phyloP scores from a whole-genome alignment of 129 eudicot genomes.

The Flaveria bidentis region DNA sequence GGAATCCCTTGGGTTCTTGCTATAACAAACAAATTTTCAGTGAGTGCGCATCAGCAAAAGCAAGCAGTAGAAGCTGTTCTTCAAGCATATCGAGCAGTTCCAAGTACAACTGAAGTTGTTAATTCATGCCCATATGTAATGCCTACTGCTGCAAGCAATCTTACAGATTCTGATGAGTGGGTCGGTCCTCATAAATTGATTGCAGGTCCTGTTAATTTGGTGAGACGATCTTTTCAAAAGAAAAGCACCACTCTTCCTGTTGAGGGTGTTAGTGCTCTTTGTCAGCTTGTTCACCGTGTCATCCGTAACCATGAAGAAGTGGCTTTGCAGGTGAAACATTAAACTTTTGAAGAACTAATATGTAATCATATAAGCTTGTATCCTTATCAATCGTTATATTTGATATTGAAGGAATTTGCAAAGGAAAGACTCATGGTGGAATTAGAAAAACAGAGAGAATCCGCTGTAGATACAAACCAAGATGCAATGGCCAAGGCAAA shows the following conservation, averaged over 20 bases:
- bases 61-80: slow-evolving; percentile 69
- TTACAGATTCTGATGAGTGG: slow-evolving; percentile 39
- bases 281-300: slow-evolving; percentile 74
- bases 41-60: slow-evolving; percentile 89
- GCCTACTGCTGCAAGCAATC: slow-evolving; percentile 55
- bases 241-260: slow-evolving; percentile 73
- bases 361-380: neutral
- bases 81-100: slow-evolving; percentile 81
- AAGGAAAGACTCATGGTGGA: slow-evolving; percentile 74
- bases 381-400: neutral
- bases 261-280: slow-evolving; percentile 76
- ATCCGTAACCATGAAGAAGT: slow-evolving; percentile 78
- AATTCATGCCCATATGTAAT: slow-evolving; percentile 87
- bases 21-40: slow-evolving; percentile 87
- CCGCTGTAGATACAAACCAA: slow-evolving; percentile 40
- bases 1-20: slow-evolving; percentile 97
- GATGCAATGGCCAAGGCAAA: slow-evolving; percentile 69
- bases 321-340: slow-evolving; percentile 69
- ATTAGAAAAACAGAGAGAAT: slow-evolving; percentile 62
- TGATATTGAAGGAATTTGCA: slow-evolving; percentile 61
- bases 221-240: slow-evolving; percentile 67
- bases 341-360: neutral
- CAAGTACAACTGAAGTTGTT: slow-evolving; percentile 56
- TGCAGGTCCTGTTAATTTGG: slow-evolving; percentile 60
- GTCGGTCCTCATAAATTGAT: slow-evolving; percentile 51